phyloP scores from a whole-genome alignment of 108 stramenopile genomes.

The Skeletonema marinoi region DNA sequence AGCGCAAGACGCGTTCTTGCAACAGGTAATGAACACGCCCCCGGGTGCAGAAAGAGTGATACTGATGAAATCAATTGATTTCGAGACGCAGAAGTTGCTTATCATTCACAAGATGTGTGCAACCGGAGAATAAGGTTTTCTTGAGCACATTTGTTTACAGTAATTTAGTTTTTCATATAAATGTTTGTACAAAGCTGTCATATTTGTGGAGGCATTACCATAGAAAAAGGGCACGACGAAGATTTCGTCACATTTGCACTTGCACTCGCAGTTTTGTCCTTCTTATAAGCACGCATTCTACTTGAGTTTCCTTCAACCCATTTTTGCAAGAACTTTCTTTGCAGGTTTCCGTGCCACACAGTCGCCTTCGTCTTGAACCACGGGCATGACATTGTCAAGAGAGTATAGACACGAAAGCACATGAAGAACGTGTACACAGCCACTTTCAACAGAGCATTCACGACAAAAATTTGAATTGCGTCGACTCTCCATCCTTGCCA shows the following conservation, averaged over 20 bases:
- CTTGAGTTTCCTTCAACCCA: slow-evolving; percentile 52
- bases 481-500: slow-evolving; percentile 22
- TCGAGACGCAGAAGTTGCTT: slow-evolving; percentile 49
- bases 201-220: slow-evolving; percentile 52
- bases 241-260: slow-evolving; percentile 31
- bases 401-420: slow-evolving; percentile 52
- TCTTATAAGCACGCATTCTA: slow-evolving; percentile 15
- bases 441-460: neutral
- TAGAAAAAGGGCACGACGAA: slow-evolving; percentile 61
- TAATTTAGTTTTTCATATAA: neutral
- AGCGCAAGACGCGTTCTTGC: slow-evolving; percentile 47
- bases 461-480: neutral
- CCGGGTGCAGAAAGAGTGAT: slow-evolving; percentile 61
- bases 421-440: slow-evolving; percentile 36
- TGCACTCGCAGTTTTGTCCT: neutral
- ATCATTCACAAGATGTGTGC: slow-evolving; percentile 59
- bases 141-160: neutral
- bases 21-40: slow-evolving; percentile 41
- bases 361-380: slow-evolving; percentile 37
- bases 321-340: slow-evolving; percentile 32
- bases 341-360: slow-evolving; percentile 33
- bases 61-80: slow-evolving; percentile 55
- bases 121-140: neutral
- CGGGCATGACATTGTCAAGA: slow-evolving; percentile 41
- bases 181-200: neutral